Evolutionary conservation across 768 basidiomycete species (phyloP).

Genomic region (Cyclocybe aegerita): DNA sequence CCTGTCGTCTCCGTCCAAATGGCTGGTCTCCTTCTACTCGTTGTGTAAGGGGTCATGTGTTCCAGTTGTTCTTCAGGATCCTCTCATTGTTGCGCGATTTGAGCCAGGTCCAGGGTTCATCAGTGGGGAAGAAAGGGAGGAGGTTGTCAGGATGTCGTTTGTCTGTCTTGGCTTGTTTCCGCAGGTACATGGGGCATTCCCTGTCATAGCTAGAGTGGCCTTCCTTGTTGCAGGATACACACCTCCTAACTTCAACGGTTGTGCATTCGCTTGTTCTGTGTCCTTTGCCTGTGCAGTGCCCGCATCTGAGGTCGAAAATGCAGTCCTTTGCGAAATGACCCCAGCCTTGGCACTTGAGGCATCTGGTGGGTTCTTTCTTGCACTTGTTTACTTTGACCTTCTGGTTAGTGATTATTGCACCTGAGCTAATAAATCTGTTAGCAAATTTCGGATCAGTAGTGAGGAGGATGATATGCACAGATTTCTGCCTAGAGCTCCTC

Average conservation of each 20-base stretch:
- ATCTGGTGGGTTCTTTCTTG: slow-evolving; percentile 14
- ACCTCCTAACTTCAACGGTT: neutral
- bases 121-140: slow-evolving; percentile 16
- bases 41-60: too few relatives aligned
- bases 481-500: neutral
- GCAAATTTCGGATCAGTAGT: slow-evolving; percentile 7
- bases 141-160: slow-evolving; percentile 15
- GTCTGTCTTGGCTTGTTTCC: slow-evolving; percentile 11
- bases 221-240: slow-evolving; percentile 12
- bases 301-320: slow-evolving; percentile 10
- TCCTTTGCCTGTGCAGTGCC: slow-evolving; percentile 6
- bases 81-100: too few relatives aligned
- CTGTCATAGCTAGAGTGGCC: slow-evolving; percentile 20
- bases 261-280: slow-evolving; percentile 9
- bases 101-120: slow-evolving; percentile 18
- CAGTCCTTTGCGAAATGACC: slow-evolving; percentile 18
- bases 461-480: slow-evolving; percentile 11
- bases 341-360: slow-evolving; percentile 21
- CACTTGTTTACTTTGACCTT: slow-evolving; percentile 3
- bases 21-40: too few relatives aligned
- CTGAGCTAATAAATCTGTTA: slow-evolving; percentile 10
- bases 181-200: slow-evolving; percentile 14
- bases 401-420: slow-evolving; percentile 6
- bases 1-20: too few relatives aligned
- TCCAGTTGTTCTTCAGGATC: too few relatives aligned